These are phyloP conservation scores for Rubia yunnanensis DNA, from an alignment of 257 asterid genomes.

Conservation along the genomic window DNA sequence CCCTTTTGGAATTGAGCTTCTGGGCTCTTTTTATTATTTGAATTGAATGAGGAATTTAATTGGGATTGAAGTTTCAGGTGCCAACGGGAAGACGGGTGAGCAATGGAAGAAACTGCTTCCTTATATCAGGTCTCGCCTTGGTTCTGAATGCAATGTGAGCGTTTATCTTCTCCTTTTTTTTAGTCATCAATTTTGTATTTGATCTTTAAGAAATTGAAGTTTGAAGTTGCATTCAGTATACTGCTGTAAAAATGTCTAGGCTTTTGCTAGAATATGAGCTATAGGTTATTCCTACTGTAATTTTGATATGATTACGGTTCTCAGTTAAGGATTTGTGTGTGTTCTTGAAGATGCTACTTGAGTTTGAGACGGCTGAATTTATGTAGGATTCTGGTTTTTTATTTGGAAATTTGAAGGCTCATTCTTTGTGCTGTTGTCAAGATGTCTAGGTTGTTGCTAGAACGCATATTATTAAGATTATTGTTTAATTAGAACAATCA, in stretches of 20 bases:
- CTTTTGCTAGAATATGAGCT: no score
- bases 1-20: neutral
- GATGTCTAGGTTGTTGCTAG: neutral
- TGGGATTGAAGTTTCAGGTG: constrained; percentile 48
- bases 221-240: neutral
- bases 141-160: constrained; percentile 78
- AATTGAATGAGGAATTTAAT: constrained; percentile 5
- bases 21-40: neutral
- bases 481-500: neutral
- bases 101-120: constrained; percentile 96
- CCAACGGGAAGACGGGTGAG: constrained; percentile 88
- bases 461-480: neutral
- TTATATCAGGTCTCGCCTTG: constrained; percentile 76
- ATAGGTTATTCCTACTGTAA: no score
- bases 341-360: no score
- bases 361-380: no score
- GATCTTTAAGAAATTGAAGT: neutral
- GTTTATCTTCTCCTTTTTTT: neutral
- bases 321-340: no score
- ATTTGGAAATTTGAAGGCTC: no score
- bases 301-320: no score
- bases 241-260: neutral
- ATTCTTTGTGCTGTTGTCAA: neutral
- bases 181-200: neutral
- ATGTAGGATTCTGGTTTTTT: no score